These are phyloP conservation scores for Licmophora abbreviata DNA, from an alignment of 108 stramenopile species.

Conservation along the genomic window DNA sequence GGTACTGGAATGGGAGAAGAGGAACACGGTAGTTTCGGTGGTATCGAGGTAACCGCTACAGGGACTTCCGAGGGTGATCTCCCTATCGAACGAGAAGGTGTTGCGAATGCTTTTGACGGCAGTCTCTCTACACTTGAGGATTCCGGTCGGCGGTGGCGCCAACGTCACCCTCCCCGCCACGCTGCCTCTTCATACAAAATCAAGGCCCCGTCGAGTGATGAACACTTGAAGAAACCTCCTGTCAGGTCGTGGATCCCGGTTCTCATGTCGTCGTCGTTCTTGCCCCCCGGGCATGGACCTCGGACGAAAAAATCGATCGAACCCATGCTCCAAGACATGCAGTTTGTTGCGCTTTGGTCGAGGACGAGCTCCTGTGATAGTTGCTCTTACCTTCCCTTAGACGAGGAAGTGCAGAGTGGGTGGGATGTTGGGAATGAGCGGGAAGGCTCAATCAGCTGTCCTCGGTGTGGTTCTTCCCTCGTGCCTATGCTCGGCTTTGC, in stretches of 20 bases:
- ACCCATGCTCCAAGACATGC: not conserved
- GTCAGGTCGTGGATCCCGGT: constrained; percentile 64
- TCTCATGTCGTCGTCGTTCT: constrained; percentile 60
- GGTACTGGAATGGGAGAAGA: constrained; percentile 25
- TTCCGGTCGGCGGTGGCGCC: constrained; percentile 64
- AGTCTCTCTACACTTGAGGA: constrained; percentile 48
- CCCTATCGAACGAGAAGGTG: constrained; percentile 4
- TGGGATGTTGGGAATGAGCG: constrained; percentile 58
- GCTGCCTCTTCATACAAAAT: too few species aligned
- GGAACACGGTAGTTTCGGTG: constrained; percentile 2
- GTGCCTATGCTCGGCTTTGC: constrained; percentile 56
- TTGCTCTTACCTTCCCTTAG: constrained; percentile 72
- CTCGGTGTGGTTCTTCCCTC: constrained; percentile 50
- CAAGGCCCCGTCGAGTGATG: too few species aligned
- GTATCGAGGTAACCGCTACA: not conserved
- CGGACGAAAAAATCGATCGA: constrained; percentile 6
- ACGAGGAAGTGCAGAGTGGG: constrained; percentile 80
- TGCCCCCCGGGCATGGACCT: too few species aligned
- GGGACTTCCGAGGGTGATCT: not conserved
- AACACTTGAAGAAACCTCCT: too few species aligned
- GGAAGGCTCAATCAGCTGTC: constrained; percentile 50
- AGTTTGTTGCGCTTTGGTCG: constrained; percentile 72
- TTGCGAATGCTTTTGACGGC: constrained; percentile 43
- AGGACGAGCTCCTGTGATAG: constrained; percentile 48
- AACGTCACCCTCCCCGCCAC: constrained; percentile 3